phyloP scores from a whole-genome alignment of 805 yeast genomes.

The Saturnispora halmiae region DNA sequence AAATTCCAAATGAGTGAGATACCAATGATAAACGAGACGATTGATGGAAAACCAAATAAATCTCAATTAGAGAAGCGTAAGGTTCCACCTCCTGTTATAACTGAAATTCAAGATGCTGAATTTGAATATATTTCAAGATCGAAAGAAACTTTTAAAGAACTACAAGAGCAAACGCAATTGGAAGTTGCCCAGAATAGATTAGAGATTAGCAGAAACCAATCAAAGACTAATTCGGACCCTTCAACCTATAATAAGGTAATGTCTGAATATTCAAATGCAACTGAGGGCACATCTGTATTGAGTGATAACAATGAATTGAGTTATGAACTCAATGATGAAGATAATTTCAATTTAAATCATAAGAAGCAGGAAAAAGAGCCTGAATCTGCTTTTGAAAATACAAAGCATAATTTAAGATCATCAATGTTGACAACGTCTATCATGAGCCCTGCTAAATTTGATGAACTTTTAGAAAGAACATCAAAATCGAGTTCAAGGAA shows the following conservation, averaged over 20 bases:
- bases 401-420: slow-evolving; percentile 31
- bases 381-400: slow-evolving; percentile 26
- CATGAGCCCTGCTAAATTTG: slow-evolving; percentile 10
- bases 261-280: slow-evolving; percentile 26
- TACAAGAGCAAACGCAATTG: slow-evolving; percentile 22
- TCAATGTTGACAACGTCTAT: slow-evolving; percentile 20
- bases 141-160: slow-evolving; percentile 24
- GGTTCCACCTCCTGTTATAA: slow-evolving; percentile 25
- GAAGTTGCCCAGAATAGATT: slow-evolving; percentile 17
- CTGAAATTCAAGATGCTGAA: slow-evolving; percentile 21
- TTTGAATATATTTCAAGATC: slow-evolving; percentile 23
- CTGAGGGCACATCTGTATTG: slow-evolving; percentile 24
- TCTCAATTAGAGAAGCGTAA: slow-evolving; percentile 11
- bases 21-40: slow-evolving; percentile 14
- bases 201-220: slow-evolving; percentile 7
- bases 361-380: too few species aligned
- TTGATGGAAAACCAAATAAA: slow-evolving; percentile 8
- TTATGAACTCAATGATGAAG: slow-evolving; percentile 6
- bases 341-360: neutral
- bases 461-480: slow-evolving; percentile 4
- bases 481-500: slow-evolving; percentile 9
- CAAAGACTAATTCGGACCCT: slow-evolving; percentile 20
- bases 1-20: slow-evolving; percentile 16
- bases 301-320: slow-evolving; percentile 10
- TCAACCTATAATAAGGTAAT: slow-evolving; percentile 21